These are phyloP conservation scores for Peterozyma toletana DNA, from an alignment of 805 yeast genomes.

Conservation along the genomic window DNA sequence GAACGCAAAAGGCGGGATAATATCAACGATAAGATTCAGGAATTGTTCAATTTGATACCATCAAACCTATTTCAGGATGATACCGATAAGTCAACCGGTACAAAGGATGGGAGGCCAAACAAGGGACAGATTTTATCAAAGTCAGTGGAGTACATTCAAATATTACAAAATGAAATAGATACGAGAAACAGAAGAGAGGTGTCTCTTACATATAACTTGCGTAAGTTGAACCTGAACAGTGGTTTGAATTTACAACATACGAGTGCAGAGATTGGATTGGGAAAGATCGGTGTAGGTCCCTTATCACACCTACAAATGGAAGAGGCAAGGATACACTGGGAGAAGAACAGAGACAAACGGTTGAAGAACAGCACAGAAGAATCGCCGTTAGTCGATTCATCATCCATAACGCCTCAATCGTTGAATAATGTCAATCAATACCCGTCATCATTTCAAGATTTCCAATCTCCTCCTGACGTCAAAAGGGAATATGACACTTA, in stretches of 20 bases:
- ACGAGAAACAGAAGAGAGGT: constrained; percentile 74
- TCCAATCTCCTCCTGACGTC: too few relatives aligned
- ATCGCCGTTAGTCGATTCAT: not conserved
- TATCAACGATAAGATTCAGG: constrained; percentile 52
- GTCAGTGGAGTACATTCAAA: constrained; percentile 65
- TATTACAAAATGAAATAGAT: constrained; percentile 67
- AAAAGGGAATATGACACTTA: too few relatives aligned
- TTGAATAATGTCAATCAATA: too few relatives aligned
- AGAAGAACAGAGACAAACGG: not conserved
- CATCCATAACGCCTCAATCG: too few relatives aligned
- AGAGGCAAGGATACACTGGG: constrained; percentile 1
- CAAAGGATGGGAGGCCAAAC: constrained; percentile 79
- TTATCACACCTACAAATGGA: constrained; percentile 33
- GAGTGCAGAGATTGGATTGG: constrained; percentile 71
- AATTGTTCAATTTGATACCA: constrained; percentile 27
- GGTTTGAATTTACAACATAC: constrained; percentile 47
- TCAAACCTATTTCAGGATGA: constrained; percentile 30
- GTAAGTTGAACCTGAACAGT: constrained; percentile 36
- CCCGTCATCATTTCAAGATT: too few relatives aligned
- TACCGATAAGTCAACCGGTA: constrained; percentile 49
- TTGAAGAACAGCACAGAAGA: not conserved
- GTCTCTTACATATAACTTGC: constrained; percentile 55
- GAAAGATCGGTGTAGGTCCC: constrained; percentile 80
- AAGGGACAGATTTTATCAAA: constrained; percentile 76
- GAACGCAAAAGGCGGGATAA: constrained; percentile 48